Base-by-base conservation (phyloP, 2,329 filamentous ascomycete genomes). In the Paraconiothyrium sp. region DNA sequence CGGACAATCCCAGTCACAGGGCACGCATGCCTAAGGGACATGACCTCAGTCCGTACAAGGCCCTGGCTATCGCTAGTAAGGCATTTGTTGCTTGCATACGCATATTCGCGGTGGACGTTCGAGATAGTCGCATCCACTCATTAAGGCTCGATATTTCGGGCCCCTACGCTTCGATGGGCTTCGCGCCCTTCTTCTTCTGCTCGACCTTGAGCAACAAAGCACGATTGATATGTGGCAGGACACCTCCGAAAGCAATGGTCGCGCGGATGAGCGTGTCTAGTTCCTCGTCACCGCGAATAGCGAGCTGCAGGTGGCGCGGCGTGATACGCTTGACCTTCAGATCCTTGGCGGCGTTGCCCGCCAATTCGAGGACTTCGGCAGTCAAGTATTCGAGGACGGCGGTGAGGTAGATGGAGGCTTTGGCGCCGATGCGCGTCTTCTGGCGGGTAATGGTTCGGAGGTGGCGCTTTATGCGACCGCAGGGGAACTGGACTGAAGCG, bases 281-380 rank as follows among this genome's bases (percentile, higher is more conserved):
- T 83, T 99, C 95, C 84, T 99, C 95, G 81, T 99, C 95, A 77
- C 95, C 95, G 76, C 95, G 93, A 78, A 99, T 99, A 74, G 95
- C 95, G 66, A 99, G 92, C 82, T 99, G 95, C 68, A 99, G 85
- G 82, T 99, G 95, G 80, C 95, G 94, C 59, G 95, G 95, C 13
- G 94, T 98, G 82, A 99, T 99, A 83, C 95, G 95, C 90, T 98
- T 99, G 84, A 98, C 95, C 84, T 98, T 99, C 78, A 98, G 91
- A 82, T 99, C 95, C 87, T 98, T 98, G 81, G 95, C 95, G 57
- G 95, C 95, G 80, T 99, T 99, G 81, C 95, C 95, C 80, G 95
- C 95, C 69, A 99, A 87, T 82, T 99, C 95, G 74, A 99, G 91
- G 50, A 99, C 94, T 88, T 99, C 94, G 67, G 94, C 94, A 63